phyloP scores from a whole-genome alignment of 495 filamentous ascomycete species.

The Rhizodiscina lignyota region DNA sequence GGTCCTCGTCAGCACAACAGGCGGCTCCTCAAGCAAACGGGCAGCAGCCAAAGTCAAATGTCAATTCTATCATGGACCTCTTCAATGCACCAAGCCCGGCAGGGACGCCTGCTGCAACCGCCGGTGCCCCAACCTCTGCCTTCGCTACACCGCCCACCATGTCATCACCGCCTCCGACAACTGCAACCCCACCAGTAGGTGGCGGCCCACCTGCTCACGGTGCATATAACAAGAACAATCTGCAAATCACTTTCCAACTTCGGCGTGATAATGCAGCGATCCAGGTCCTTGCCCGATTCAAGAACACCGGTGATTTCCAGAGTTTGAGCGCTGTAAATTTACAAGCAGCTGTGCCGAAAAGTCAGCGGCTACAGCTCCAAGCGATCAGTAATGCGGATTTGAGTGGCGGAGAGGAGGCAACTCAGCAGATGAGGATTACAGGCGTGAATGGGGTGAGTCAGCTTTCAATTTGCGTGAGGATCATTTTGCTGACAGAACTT shows the following conservation, averaged over 20 bases:
- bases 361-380: slow-evolving; percentile 77
- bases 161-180: slow-evolving; percentile 32
- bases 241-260: slow-evolving; percentile 61
- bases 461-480: slow-evolving; percentile 3
- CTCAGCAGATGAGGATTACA: slow-evolving; percentile 70
- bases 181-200: slow-evolving; percentile 20
- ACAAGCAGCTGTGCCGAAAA: slow-evolving; percentile 92
- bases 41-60: slow-evolving; percentile 34
- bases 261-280: slow-evolving; percentile 61
- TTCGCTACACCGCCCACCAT: slow-evolving; percentile 28
- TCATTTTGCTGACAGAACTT: slow-evolving; percentile 1
- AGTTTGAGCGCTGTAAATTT: slow-evolving; percentile 55
- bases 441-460: slow-evolving; percentile 72
- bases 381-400: slow-evolving; percentile 70
- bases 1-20: slow-evolving; percentile 3
- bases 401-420: slow-evolving; percentile 61
- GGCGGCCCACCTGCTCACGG: slow-evolving; percentile 31
- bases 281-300: slow-evolving; percentile 70
- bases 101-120: slow-evolving; percentile 11
- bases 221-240: slow-evolving; percentile 73
- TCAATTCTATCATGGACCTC: slow-evolving; percentile 76
- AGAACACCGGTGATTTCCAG: slow-evolving; percentile 49
- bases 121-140: slow-evolving; percentile 9
- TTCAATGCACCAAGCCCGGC: slow-evolving; percentile 34
- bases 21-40: too few relatives aligned